phyloP scores from a whole-genome alignment of 129 eudicot species.

The Saposhnikovia divaricata region DNA sequence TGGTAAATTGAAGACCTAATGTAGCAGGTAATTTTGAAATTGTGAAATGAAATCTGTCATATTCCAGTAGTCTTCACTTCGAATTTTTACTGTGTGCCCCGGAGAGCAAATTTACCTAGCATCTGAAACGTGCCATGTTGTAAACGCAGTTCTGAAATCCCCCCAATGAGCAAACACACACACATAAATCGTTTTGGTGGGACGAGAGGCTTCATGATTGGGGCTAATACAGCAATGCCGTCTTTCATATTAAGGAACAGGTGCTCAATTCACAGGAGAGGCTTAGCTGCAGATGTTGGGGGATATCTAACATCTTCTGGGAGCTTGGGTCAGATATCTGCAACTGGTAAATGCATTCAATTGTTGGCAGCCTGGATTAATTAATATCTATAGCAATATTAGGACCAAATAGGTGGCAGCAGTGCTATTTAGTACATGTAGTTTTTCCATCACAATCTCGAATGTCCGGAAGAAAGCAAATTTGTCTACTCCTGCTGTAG shows the following conservation, averaged over 20 bases:
- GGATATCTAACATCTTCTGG: background rate
- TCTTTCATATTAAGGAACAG: background rate
- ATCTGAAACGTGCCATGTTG: background rate
- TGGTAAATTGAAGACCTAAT: background rate
- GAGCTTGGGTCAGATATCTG: background rate
- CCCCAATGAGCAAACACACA: background rate
- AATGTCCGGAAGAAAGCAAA: background rate
- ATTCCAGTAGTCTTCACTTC: background rate
- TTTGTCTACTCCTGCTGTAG: constrained; percentile 5
- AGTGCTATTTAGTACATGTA: background rate
- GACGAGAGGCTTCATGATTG: background rate
- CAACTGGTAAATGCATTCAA: background rate
- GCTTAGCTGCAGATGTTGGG: constrained; percentile 1
- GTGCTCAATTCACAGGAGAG: background rate
- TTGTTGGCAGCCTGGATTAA: constrained; percentile 4
- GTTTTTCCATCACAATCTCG: constrained; percentile 1
- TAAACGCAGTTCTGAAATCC: constrained; percentile 6
- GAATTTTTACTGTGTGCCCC: background rate
- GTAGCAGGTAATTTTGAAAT: background rate
- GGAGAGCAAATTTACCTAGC: background rate
- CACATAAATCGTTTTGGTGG: constrained; percentile 2
- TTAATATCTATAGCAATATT: background rate
- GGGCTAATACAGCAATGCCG: background rate
- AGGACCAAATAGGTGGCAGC: background rate
- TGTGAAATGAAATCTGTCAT: background rate